Percentiles rank a stretch among this genome's conserved stretches.
phyloP scores from a whole-genome alignment of 202 grass and related monocot genomes.

The Cymbopogon flexuosus region DNA sequence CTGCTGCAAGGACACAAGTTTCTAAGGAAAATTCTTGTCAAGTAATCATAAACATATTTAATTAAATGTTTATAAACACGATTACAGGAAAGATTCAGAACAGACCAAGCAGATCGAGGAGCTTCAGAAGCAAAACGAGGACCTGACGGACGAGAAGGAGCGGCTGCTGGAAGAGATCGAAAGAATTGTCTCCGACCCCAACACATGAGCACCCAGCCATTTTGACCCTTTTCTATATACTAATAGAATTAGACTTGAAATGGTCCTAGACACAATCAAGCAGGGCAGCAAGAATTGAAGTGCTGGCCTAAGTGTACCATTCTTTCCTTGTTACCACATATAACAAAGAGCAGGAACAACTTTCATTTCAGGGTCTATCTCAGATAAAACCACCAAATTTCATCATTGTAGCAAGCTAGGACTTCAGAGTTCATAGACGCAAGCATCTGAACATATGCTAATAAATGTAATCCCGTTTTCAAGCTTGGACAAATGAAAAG shows the following conservation, averaged over 20 bases:
- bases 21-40: not conserved
- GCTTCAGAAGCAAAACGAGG: conserved; percentile 73
- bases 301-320: conserved; percentile 32
- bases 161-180: conserved; percentile 58
- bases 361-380: not conserved
- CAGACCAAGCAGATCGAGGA: conserved; percentile 74
- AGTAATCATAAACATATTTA: not conserved
- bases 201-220: conserved; percentile 22
- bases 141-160: conserved; percentile 49
- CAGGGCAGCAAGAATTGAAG: conserved; percentile 9
- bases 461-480: not conserved
- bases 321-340: conserved; percentile 19
- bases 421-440: too few species aligned
- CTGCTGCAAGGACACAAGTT: not conserved
- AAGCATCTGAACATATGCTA: not conserved
- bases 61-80: not conserved
- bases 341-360: not conserved
- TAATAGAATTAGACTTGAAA: conserved; percentile 24
- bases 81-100: conserved; percentile 71
- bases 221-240: not conserved
- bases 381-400: not conserved
- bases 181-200: conserved; percentile 35
- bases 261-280: conserved; percentile 15
- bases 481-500: not conserved
- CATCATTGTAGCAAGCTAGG: not conserved